Percentiles rank a stretch among this genome's conserved stretches.
phyloP scores from a whole-genome alignment of 306 rosid species.

The Glycine tomentella region DNA sequence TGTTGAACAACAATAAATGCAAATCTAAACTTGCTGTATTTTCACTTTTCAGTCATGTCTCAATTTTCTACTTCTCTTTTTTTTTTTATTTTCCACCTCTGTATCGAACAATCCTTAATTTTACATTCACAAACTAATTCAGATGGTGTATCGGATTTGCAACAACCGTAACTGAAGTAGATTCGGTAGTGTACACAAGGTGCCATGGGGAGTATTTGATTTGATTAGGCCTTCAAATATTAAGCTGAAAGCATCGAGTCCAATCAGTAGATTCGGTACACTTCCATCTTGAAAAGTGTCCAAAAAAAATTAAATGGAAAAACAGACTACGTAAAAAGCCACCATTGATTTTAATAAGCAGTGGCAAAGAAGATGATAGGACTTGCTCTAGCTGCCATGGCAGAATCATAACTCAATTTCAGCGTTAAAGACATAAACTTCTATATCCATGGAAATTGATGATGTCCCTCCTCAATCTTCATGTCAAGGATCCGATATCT shows the following conservation, averaged over 20 bases:
- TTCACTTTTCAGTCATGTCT: no score
- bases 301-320: not conserved
- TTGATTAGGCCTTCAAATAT: not conserved
- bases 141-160: not conserved
- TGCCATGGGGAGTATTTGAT: not conserved
- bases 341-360: not conserved
- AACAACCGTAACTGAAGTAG: not conserved
- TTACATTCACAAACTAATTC: not conserved
- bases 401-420: constrained; percentile 14
- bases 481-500: no score
- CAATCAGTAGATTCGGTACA: not conserved
- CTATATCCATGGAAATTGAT: not conserved
- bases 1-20: no score
- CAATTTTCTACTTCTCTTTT: no score
- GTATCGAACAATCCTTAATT: not conserved
- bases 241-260: not conserved
- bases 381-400: not conserved
- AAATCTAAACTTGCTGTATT: no score
- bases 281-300: not conserved
- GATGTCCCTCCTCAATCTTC: no score
- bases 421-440: not conserved
- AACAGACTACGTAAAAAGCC: not conserved
- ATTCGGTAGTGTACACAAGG: no score
- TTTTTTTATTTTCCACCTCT: not conserved
- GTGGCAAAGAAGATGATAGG: not conserved